A percentile compares a stretch with the other conserved stretches of the same genome.
Conservation (phyloP, 495 filamentous ascomycete species). For the Talaromyces thailandensis region DNA sequence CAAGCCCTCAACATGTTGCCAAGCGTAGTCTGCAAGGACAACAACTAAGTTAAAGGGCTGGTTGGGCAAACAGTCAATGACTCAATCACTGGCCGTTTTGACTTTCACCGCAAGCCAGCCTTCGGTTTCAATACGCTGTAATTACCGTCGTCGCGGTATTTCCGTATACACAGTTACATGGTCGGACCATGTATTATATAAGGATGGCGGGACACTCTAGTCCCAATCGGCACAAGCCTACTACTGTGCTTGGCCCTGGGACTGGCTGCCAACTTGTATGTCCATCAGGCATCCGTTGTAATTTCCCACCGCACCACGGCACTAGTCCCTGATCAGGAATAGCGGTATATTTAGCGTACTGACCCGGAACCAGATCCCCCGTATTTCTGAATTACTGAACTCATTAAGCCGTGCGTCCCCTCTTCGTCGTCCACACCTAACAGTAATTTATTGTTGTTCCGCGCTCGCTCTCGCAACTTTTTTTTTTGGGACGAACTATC, state of each 20-base stretch:
- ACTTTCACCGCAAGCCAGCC: not conserved
- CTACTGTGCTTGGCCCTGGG: not conserved
- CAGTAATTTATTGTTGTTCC: not conserved
- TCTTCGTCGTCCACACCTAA: not conserved
- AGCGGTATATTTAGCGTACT: not conserved
- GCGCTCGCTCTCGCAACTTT: constrained; percentile 1
- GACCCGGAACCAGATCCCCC: constrained; percentile 3
- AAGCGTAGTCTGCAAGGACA: not conserved
- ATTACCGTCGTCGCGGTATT: not conserved
- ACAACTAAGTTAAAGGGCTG: not conserved
- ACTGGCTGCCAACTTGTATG: not conserved
- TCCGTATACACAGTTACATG: not conserved
- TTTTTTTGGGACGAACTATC: constrained; percentile 1
- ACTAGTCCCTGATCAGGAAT: not conserved
- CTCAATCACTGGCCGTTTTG: not conserved
- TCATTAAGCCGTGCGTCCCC: not conserved
- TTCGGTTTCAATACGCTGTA: not conserved
- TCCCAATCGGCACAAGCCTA: not conserved
- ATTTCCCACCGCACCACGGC: not conserved
- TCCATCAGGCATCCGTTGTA: not conserved
- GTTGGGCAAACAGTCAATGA: not conserved
- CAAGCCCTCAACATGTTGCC: not conserved
- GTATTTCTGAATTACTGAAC: constrained; percentile 1
- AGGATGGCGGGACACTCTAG: not conserved
- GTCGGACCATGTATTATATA: not conserved